Percentiles rank a stretch among this genome's conserved stretches.
phyloP scores from a whole-genome alignment of 1,139 yeast genomes.

The Saccharomycopsis crataegensis region DNA sequence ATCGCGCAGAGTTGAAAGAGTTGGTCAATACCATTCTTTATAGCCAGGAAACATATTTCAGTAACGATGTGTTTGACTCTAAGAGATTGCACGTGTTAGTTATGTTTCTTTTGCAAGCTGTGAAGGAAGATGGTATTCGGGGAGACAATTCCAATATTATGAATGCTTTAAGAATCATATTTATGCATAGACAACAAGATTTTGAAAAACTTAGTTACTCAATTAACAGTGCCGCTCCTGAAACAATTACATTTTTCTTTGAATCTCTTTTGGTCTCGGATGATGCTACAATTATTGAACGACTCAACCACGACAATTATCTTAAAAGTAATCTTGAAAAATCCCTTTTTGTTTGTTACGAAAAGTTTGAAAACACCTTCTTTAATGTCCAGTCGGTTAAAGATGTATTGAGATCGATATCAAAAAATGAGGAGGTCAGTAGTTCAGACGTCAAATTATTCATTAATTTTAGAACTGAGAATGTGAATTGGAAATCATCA shows the following conservation, averaged over 20 bases:
- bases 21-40: conserved; percentile 31
- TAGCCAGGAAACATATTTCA: conserved; percentile 38
- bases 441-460: conserved; percentile 26
- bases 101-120: conserved; percentile 22
- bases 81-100: conserved; percentile 32
- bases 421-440: conserved; percentile 31
- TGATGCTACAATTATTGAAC: conserved; percentile 28
- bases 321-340: conserved; percentile 12
- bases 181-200: conserved; percentile 26
- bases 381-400: conserved; percentile 8
- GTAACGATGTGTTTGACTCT: conserved; percentile 29
- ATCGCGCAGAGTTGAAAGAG: conserved; percentile 21
- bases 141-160: conserved; percentile 18
- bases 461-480: conserved; percentile 38
- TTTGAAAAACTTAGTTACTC: conserved; percentile 24
- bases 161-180: conserved; percentile 26
- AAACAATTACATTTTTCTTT: conserved; percentile 22
- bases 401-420: conserved; percentile 10
- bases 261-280: conserved; percentile 23
- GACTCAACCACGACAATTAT: conserved; percentile 11
- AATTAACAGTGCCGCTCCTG: conserved; percentile 23
- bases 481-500: conserved; percentile 37
- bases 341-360: conserved; percentile 13
- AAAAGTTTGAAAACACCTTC: conserved; percentile 17
- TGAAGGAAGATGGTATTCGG: conserved; percentile 5